A percentile compares a stretch with the other conserved stretches of the same genome.
These are phyloP conservation scores for Aphanoascus verrucosus DNA, from an alignment of 2,329 filamentous ascomycete species.

Conservation along the genomic window DNA sequence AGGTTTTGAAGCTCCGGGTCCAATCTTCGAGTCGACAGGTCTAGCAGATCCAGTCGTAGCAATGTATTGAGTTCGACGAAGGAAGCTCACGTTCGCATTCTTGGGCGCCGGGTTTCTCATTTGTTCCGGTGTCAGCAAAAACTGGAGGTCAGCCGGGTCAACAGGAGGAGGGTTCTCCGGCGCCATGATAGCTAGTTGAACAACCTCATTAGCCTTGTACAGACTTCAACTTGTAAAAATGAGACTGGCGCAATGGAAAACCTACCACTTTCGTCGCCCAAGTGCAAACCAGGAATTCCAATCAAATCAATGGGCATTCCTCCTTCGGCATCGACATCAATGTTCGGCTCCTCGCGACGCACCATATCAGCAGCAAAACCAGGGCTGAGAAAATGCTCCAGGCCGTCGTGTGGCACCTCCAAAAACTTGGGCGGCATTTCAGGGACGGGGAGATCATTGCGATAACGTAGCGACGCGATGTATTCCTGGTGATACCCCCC, in stretches of 20 bases:
- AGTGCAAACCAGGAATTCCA: constrained; percentile 86
- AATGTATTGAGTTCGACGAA: constrained; percentile 93
- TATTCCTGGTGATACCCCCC: constrained; percentile 75
- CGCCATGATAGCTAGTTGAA: constrained; percentile 62
- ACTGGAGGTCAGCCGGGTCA: constrained; percentile 72
- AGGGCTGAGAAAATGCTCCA: constrained; percentile 81
- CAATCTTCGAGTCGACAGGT: constrained; percentile 25
- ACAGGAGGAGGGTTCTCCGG: constrained; percentile 58
- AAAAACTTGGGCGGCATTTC: constrained; percentile 93
- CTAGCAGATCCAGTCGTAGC: constrained; percentile 28
- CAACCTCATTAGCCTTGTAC: not conserved
- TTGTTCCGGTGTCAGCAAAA: constrained; percentile 72
- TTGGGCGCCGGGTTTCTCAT: constrained; percentile 72
- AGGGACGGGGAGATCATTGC: constrained; percentile 88
- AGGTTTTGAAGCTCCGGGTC: constrained; percentile 19
- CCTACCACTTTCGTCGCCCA: constrained; percentile 86
- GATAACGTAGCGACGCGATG: constrained; percentile 89
- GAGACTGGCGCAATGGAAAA: not conserved
- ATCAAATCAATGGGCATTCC: constrained; percentile 96
- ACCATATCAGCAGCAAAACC: constrained; percentile 82
- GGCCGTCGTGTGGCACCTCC: constrained; percentile 87
- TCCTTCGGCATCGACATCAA: constrained; percentile 93
- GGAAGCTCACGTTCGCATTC: constrained; percentile 76
- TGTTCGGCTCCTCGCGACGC: constrained; percentile 85
- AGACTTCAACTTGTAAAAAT: not conserved